Percentiles rank a stretch among this genome's conserved stretches.
These are phyloP conservation scores for Metschnikowia orientalis DNA, from an alignment of 805 yeast genomes.

Conservation along the genomic window DNA sequence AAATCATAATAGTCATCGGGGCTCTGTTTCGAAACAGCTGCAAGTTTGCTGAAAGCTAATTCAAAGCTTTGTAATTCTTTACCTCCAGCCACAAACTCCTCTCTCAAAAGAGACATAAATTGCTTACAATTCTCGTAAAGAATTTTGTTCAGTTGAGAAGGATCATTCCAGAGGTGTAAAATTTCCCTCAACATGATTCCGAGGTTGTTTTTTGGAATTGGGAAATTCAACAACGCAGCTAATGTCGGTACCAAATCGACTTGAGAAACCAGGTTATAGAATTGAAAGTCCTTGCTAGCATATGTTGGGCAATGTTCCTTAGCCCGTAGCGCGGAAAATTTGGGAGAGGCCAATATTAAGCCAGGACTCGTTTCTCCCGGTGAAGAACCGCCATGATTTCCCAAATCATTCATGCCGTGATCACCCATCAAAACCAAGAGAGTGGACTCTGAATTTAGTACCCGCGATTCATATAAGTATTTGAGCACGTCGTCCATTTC, in stretches of 20 bases:
- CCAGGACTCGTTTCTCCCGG: constrained; percentile 89
- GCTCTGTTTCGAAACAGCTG: constrained; percentile 7
- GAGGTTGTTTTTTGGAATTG: constrained; percentile 66
- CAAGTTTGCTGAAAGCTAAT: constrained; percentile 11
- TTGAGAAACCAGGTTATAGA: constrained; percentile 53
- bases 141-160: constrained; percentile 29
- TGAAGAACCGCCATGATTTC: constrained; percentile 96
- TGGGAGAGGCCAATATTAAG: constrained; percentile 61
- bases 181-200: constrained; percentile 67
- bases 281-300: constrained; percentile 44
- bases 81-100: constrained; percentile 27
- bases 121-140: constrained; percentile 57
- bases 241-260: constrained; percentile 72
- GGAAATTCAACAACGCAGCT: constrained; percentile 54
- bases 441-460: constrained; percentile 35
- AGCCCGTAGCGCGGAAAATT: constrained; percentile 33
- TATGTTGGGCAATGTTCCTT: constrained; percentile 34
- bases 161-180: constrained; percentile 45
- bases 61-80: constrained; percentile 10
- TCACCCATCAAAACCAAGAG: constrained; percentile 81
- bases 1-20: constrained; percentile 26
- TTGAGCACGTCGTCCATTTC: constrained; percentile 79
- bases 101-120: constrained; percentile 44
- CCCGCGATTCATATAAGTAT: constrained; percentile 39
- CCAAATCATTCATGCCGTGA: constrained; percentile 94